Conservation (phyloP, 768 basidiomycete species). For the Cyclocybe cylindracea region DNA sequence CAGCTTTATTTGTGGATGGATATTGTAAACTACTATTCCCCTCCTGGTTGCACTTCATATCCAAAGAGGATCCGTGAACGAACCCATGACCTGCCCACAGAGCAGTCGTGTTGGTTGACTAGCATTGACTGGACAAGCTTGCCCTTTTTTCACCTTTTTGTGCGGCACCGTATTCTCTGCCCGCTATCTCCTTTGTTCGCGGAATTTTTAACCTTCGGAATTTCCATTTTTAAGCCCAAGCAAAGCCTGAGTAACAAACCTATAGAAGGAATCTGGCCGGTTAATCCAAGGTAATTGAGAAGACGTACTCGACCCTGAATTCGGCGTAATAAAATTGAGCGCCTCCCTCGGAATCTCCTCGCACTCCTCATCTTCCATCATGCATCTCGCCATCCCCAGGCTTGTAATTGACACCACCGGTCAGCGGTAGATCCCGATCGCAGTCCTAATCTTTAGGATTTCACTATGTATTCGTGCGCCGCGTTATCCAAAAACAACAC, state of each 20-base stretch:
- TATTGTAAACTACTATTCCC: too few relatives aligned
- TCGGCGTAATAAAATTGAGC: constrained; percentile 9
- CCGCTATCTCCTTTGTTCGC: not conserved
- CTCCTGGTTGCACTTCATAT: too few relatives aligned
- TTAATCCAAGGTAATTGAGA: constrained; percentile 12
- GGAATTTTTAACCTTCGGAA: not conserved
- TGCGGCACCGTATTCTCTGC: too few relatives aligned
- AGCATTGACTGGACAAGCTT: too few relatives aligned
- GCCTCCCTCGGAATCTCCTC: constrained; percentile 16
- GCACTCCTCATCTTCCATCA: not conserved
- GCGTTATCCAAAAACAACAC: constrained; percentile 6
- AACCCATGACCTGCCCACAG: too few relatives aligned
- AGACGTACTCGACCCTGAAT: constrained; percentile 18
- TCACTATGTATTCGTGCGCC: constrained; percentile 8
- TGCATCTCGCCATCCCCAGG: not conserved
- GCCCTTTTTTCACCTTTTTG: too few relatives aligned
- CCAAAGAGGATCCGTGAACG: too few relatives aligned
- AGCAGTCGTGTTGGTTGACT: too few relatives aligned
- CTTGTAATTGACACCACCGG: not conserved
- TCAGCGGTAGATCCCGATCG: constrained; percentile 27
- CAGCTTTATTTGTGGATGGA: too few relatives aligned
- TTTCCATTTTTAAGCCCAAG: too few relatives aligned
- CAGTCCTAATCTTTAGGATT: constrained; percentile 13
- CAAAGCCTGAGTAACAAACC: not conserved
- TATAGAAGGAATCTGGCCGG: constrained; percentile 11